Evolutionary conservation across 371 early-diverging fungal genomes (phyloP).

Genomic region (Mucor saturninus): DNA sequence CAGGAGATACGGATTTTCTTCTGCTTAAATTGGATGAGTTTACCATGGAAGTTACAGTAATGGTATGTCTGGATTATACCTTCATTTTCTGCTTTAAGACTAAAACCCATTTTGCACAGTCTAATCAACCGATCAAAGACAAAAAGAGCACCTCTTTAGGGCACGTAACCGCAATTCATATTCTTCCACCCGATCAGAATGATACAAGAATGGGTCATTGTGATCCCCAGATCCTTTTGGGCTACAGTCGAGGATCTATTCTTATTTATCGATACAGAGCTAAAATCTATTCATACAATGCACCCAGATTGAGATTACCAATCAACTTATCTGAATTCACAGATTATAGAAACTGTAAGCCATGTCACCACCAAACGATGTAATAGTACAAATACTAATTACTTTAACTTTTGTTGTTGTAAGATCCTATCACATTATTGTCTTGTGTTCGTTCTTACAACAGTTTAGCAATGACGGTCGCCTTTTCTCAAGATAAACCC

Average conservation of each 20-base stretch:
- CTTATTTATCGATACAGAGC: slow-evolving; percentile 18
- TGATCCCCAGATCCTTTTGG: slow-evolving; percentile 23
- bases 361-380: too few species aligned
- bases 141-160: slow-evolving; percentile 6
- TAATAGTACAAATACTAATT: background rate
- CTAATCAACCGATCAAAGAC: slow-evolving; percentile 1
- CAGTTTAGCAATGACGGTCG: slow-evolving; percentile 14
- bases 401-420: background rate
- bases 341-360: slow-evolving; percentile 21
- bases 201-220: slow-evolving; percentile 24
- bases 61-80: background rate
- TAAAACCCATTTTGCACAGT: background rate
- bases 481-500: slow-evolving; percentile 22
- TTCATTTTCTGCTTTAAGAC: background rate
- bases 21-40: slow-evolving; percentile 3
- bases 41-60: background rate
- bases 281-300: slow-evolving; percentile 16
- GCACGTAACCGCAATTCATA: slow-evolving; percentile 20
- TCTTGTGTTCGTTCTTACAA: slow-evolving; percentile 21
- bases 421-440: slow-evolving; percentile 20
- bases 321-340: slow-evolving; percentile 24
- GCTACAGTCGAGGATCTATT: slow-evolving; percentile 17
- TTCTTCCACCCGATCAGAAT: slow-evolving; percentile 15
- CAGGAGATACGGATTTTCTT: slow-evolving; percentile 5
- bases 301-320: slow-evolving; percentile 15